Percentiles rank a stretch among this genome's conserved stretches.
These are phyloP conservation scores for Mycena rosella DNA, from an alignment of 768 basidiomycete species.

Conservation along the genomic window DNA sequence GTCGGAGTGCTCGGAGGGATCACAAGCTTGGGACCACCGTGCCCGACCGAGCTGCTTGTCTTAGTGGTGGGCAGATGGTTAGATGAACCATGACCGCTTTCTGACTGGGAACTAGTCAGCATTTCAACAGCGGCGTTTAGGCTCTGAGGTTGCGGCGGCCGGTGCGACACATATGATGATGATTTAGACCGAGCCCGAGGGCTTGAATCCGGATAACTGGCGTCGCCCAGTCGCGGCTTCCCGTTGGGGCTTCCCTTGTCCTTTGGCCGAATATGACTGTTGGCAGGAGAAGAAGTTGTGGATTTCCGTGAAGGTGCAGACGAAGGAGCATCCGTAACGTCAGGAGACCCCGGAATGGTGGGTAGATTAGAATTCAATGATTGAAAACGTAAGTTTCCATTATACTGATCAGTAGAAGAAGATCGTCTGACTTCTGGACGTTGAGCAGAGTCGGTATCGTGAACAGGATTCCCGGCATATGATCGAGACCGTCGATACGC, in stretches of 20 bases:
- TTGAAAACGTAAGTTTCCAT: slow-evolving; percentile 46
- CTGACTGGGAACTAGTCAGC: slow-evolving; percentile 61
- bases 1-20: slow-evolving; percentile 46
- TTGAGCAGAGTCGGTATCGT: slow-evolving; percentile 35
- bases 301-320: slow-evolving; percentile 64
- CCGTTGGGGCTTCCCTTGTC: slow-evolving; percentile 52
- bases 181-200: slow-evolving; percentile 67
- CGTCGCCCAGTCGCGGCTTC: slow-evolving; percentile 44
- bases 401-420: slow-evolving; percentile 42
- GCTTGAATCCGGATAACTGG: slow-evolving; percentile 50
- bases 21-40: slow-evolving; percentile 42
- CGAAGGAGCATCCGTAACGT: slow-evolving; percentile 71
- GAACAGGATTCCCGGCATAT: slow-evolving; percentile 47
- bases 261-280: slow-evolving; percentile 46
- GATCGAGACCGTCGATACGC: slow-evolving; percentile 53
- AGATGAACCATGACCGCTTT: slow-evolving; percentile 50
- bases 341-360: slow-evolving; percentile 79
- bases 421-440: slow-evolving; percentile 45
- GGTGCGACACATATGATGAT: slow-evolving; percentile 66
- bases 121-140: slow-evolving; percentile 80
- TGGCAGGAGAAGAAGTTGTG: slow-evolving; percentile 46
- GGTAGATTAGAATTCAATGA: slow-evolving; percentile 61
- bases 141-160: slow-evolving; percentile 74
- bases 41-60: slow-evolving; percentile 26
- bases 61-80: slow-evolving; percentile 33